Evolutionary conservation across 805 yeast species (phyloP).

Genomic region (Ogataea chonburiensis): DNA sequence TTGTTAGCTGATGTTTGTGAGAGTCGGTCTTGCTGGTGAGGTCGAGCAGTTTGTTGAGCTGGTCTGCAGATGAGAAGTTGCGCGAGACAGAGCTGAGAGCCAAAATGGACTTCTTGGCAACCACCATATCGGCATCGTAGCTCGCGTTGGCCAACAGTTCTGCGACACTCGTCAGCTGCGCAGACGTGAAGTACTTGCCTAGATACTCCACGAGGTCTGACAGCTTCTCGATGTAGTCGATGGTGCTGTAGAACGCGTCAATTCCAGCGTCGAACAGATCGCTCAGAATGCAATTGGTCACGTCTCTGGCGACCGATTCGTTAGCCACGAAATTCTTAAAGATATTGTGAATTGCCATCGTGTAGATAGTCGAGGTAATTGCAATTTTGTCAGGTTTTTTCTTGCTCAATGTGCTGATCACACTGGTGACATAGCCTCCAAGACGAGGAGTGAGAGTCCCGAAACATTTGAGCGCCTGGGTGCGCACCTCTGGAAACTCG

Average conservation of each 20-base stretch:
- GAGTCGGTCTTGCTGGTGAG: constrained; percentile 1
- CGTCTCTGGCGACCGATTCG: constrained; percentile 21
- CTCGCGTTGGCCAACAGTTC: constrained; percentile 36
- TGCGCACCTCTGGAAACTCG: constrained; percentile 68
- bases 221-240: constrained; percentile 62
- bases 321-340: constrained; percentile 33
- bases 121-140: constrained; percentile 42
- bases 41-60: constrained; percentile 22
- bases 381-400: constrained; percentile 30
- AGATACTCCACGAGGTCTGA: constrained; percentile 53
- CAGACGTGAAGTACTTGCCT: constrained; percentile 28
- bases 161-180: constrained; percentile 26
- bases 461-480: constrained; percentile 62
- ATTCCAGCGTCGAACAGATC: constrained; percentile 27
- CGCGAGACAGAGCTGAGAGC: constrained; percentile 39
- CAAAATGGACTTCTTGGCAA: constrained; percentile 43
- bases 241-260: constrained; percentile 27
- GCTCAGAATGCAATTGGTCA: constrained; percentile 41
- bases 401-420: constrained; percentile 29
- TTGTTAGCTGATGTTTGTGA: constrained; percentile 16
- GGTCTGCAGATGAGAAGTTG: constrained; percentile 21
- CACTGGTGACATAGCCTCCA: constrained; percentile 32
- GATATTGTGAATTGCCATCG: constrained; percentile 50
- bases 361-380: constrained; percentile 49
- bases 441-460: constrained; percentile 38